Conservation (phyloP, 495 filamentous ascomycete species). For the Aspergillus affinis region DNA sequence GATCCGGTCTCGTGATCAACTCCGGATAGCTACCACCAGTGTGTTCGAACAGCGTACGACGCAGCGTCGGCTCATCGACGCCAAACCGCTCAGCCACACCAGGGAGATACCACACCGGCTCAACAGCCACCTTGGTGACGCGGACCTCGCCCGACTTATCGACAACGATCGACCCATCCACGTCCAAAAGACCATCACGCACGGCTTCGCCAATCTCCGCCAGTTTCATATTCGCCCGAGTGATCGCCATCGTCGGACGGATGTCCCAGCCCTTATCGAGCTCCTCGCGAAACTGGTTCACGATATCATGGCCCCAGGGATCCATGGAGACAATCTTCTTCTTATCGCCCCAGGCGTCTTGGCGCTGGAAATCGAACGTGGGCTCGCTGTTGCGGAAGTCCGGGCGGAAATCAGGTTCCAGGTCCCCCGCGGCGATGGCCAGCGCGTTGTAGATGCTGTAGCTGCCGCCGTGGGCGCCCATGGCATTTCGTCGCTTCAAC, state of each 20-base stretch:
- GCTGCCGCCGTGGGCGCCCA: conserved; percentile 91
- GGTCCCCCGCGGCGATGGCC: conserved; percentile 86
- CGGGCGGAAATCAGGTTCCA: conserved; percentile 80
- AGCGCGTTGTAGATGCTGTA: conserved; percentile 96
- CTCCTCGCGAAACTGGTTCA: conserved; percentile 40
- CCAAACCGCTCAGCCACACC: conserved; percentile 94
- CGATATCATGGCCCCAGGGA: conserved; percentile 78
- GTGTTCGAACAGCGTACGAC: conserved; percentile 88
- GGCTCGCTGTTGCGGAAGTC: conserved; percentile 96
- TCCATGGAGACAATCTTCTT: conserved; percentile 99
- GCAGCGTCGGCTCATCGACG: conserved; percentile 85
- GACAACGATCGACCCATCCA: conserved; percentile 89
- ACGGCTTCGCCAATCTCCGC: conserved; percentile 92
- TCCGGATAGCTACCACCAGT: conserved; percentile 92
- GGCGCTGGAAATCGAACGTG: conserved; percentile 81
- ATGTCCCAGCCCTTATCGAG: conserved; percentile 79
- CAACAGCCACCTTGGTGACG: conserved; percentile 95
- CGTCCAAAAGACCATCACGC: conserved; percentile 69
- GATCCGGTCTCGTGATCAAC: conserved; percentile 87
- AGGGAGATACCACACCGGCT: conserved; percentile 94
- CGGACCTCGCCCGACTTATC: conserved; percentile 81
- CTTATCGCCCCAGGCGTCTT: conserved; percentile 84
- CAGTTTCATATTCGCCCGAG: conserved; percentile 94
- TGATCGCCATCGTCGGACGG: conserved; percentile 91
- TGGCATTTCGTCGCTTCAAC: conserved; percentile 83